These are phyloP conservation scores for Tribonema minus DNA, from an alignment of 108 stramenopile genomes.

Conservation along the genomic window DNA sequence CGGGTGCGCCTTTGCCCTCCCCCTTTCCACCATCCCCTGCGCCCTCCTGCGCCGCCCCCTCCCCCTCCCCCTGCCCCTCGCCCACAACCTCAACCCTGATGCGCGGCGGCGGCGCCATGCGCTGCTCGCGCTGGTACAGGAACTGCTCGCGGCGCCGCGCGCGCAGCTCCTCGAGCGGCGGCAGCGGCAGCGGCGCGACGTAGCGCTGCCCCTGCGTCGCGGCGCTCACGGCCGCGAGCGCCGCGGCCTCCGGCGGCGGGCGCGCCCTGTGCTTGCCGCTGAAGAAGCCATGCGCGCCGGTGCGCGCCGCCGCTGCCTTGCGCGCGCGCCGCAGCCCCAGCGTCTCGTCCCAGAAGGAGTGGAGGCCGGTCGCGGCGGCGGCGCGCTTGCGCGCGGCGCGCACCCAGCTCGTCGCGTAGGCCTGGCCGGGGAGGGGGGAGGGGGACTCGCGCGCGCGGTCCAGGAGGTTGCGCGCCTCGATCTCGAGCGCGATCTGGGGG, in stretches of 20 bases:
- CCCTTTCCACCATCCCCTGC: no score
- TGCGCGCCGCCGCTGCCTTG: slow-evolving; percentile 17
- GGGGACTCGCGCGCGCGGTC: neutral
- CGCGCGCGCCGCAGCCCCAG: neutral
- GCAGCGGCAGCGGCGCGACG: no score
- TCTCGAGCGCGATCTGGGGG: neutral
- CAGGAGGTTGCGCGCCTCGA: neutral
- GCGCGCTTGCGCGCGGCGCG: slow-evolving; percentile 40
- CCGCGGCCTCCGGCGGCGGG: neutral
- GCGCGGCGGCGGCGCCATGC: no score
- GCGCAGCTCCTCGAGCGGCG: no score
- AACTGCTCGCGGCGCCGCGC: no score
- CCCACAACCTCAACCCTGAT: no score
- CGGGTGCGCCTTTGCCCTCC: no score
- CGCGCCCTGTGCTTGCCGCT: slow-evolving; percentile 21
- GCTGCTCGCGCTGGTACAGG: no score
- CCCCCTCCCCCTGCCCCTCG: no score
- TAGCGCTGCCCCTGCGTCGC: no score
- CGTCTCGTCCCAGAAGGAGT: slow-evolving; percentile 25
- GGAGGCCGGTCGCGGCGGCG: slow-evolving; percentile 38
- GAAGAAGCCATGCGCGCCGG: slow-evolving; percentile 25
- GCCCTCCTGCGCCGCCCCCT: no score
- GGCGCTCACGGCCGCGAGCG: neutral
- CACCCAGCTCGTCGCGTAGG: slow-evolving; percentile 18
- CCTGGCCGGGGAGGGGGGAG: slow-evolving; percentile 25